Evolutionary conservation across 768 basidiomycete species (phyloP).

Genomic region (Epithele typhae): DNA sequence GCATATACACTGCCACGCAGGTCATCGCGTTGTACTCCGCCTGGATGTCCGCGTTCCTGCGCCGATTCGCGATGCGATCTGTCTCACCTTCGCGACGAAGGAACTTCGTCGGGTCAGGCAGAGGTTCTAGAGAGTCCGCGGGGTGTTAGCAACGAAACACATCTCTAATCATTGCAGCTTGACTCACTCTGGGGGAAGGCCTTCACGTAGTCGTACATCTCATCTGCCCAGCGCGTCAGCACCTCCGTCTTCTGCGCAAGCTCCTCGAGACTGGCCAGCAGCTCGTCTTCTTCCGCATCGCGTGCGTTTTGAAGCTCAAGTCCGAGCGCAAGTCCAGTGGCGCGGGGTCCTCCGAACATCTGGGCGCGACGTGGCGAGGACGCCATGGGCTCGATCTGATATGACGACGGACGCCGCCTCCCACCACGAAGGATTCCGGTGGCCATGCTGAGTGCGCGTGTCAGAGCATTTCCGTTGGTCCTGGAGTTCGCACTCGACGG

Average conservation of each 20-base stretch:
- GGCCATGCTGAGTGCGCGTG: constrained; percentile 74
- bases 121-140: constrained; percentile 53
- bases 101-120: constrained; percentile 79
- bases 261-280: constrained; percentile 81
- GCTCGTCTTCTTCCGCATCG: constrained; percentile 75
- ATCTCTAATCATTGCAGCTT: too few relatives aligned
- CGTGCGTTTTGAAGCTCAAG: constrained; percentile 36
- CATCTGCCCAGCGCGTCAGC: constrained; percentile 89
- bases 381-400: constrained; percentile 32
- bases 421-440: constrained; percentile 79
- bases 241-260: constrained; percentile 96
- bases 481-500: constrained; percentile 59
- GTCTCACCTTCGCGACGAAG: constrained; percentile 64
- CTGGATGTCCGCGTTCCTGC: constrained; percentile 73
- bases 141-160: too few relatives aligned
- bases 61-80: constrained; percentile 61
- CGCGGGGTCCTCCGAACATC: constrained; percentile 35
- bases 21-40: constrained; percentile 83
- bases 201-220: constrained; percentile 88
- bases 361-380: constrained; percentile 55
- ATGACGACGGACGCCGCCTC: constrained; percentile 33
- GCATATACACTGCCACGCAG: constrained; percentile 85
- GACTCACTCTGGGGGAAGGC: constrained; percentile 76
- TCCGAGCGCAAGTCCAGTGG: constrained; percentile 18
- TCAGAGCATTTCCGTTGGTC: constrained; percentile 67